These are phyloP conservation scores for Pelargonium australe DNA, from an alignment of 441 rosid genomes.

Conservation along the genomic window DNA sequence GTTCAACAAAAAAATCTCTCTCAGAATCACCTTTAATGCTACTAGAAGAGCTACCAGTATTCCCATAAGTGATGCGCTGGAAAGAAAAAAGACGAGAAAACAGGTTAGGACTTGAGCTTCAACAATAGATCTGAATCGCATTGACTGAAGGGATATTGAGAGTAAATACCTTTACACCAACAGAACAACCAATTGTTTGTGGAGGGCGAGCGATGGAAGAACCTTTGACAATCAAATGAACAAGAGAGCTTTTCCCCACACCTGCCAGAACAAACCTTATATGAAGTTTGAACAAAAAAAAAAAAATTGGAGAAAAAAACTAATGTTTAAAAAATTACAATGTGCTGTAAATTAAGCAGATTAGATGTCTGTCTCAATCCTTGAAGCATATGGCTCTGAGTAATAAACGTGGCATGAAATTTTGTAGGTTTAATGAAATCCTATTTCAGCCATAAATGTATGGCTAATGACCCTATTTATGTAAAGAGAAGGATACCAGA, in stretches of 20 bases:
- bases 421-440: not conserved
- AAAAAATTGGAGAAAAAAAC: slow-evolving; percentile 5
- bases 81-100: slow-evolving; percentile 19
- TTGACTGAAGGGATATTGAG: slow-evolving; percentile 9
- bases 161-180: slow-evolving; percentile 75
- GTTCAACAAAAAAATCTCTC: slow-evolving; percentile 93
- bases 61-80: slow-evolving; percentile 77
- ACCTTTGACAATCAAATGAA: slow-evolving; percentile 78
- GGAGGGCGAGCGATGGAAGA: slow-evolving; percentile 59
- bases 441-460: not conserved
- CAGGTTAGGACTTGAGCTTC: slow-evolving; percentile 15
- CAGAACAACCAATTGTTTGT: slow-evolving; percentile 93
- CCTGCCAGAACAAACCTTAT: slow-evolving; percentile 34
- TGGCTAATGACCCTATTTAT: not conserved
- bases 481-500: not conserved
- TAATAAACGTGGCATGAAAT: no score
- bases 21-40: slow-evolving; percentile 81
- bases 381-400: not conserved
- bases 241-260: slow-evolving; percentile 94
- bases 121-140: slow-evolving; percentile 17
- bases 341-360: slow-evolving; percentile 1
- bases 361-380: not conserved
- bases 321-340: not conserved
- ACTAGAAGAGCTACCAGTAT: slow-evolving; percentile 80
- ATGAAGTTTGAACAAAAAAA: slow-evolving; percentile 7